A percentile compares a stretch with the other conserved stretches of the same genome.
phyloP scores from a whole-genome alignment of 2,329 filamentous ascomycete species.

The Orbilia quercus region DNA sequence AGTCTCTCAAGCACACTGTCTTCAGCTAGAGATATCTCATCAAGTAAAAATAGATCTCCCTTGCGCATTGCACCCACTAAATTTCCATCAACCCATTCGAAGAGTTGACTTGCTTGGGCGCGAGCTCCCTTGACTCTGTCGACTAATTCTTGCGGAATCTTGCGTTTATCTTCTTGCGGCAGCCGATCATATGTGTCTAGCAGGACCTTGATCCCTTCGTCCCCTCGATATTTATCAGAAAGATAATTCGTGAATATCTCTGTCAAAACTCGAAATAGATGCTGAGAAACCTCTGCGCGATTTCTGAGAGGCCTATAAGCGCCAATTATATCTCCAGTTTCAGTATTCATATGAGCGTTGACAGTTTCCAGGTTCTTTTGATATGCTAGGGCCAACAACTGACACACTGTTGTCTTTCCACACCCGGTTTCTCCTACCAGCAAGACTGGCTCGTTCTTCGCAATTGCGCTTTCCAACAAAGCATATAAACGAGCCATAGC shows the following conservation, averaged over 20 bases:
- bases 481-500: slow-evolving; percentile 93
- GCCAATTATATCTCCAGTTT: slow-evolving; percentile 96
- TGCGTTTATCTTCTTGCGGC: slow-evolving; percentile 64
- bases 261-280: slow-evolving; percentile 73
- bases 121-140: slow-evolving; percentile 66
- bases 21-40: slow-evolving; percentile 97
- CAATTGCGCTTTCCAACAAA: slow-evolving; percentile 84
- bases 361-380: slow-evolving; percentile 83
- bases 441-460: slow-evolving; percentile 91
- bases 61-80: slow-evolving; percentile 92
- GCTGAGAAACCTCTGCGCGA: slow-evolving; percentile 75
- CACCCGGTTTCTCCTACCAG: slow-evolving; percentile 97
- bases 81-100: slow-evolving; percentile 96
- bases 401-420: slow-evolving; percentile 96
- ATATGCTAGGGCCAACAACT: slow-evolving; percentile 85
- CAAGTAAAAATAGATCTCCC: slow-evolving; percentile 90
- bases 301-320: slow-evolving; percentile 93
- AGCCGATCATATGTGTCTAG: slow-evolving; percentile 72
- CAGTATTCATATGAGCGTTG: slow-evolving; percentile 97
- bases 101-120: slow-evolving; percentile 81
- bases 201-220: slow-evolving; percentile 68
- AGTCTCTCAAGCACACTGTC: slow-evolving; percentile 95
- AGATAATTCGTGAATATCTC: slow-evolving; percentile 63
- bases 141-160: slow-evolving; percentile 67
- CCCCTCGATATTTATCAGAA: slow-evolving; percentile 58